These are phyloP conservation scores for Tolypocladium capitatum DNA, from an alignment of 2,329 filamentous ascomycete genomes.

Conservation along the genomic window DNA sequence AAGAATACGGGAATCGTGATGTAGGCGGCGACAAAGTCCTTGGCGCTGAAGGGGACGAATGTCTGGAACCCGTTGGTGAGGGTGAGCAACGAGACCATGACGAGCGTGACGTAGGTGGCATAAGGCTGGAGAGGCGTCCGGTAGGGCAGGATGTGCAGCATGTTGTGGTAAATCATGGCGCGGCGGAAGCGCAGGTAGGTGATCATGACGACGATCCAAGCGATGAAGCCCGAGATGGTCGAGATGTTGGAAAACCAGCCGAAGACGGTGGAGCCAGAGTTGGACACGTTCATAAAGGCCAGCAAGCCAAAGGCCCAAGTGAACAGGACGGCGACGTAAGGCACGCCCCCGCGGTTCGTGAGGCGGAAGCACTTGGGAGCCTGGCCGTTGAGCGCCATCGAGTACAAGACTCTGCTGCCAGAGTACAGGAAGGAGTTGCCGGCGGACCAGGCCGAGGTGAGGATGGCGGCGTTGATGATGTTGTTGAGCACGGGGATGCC, in stretches of 20 bases:
- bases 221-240: conserved; percentile 46
- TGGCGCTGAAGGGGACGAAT: conserved; percentile 56
- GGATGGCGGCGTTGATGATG: conserved; percentile 54
- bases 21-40: conserved; percentile 52
- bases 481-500: conserved; percentile 50
- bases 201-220: conserved; percentile 45
- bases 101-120: conserved; percentile 46
- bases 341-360: conserved; percentile 50
- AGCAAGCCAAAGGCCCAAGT: conserved; percentile 50
- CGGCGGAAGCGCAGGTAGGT: conserved; percentile 46
- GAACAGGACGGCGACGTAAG: conserved; percentile 37
- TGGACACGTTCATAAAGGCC: conserved; percentile 56
- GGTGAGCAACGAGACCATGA: conserved; percentile 46
- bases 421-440: conserved; percentile 52
- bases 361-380: conserved; percentile 47
- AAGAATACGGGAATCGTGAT: conserved; percentile 50
- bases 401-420: conserved; percentile 56
- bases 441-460: conserved; percentile 52
- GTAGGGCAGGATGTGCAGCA: conserved; percentile 39
- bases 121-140: conserved; percentile 45
- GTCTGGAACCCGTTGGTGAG: conserved; percentile 65
- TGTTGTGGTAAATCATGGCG: conserved; percentile 38
- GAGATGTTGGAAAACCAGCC: conserved; percentile 60
- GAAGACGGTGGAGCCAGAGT: conserved; percentile 50
- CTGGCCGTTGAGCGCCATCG: conserved; percentile 52